Percentiles rank a stretch among this genome's conserved stretches.
Evolutionary conservation across 495 filamentous ascomycete species (phyloP).

Genomic region (Aspergillus mulundensis): DNA sequence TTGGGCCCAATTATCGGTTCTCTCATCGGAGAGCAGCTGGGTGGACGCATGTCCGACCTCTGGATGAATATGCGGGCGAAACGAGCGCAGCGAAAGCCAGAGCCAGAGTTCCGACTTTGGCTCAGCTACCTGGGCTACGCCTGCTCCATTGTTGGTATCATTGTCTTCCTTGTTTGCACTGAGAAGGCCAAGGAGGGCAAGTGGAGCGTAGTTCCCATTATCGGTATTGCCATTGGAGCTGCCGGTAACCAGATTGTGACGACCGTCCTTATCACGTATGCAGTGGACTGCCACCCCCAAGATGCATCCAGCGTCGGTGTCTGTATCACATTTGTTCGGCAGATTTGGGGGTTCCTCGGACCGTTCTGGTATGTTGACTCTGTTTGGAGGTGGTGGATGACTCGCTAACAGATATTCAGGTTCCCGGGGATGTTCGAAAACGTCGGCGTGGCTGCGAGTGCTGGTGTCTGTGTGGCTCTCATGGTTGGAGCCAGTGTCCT

Average conservation of each 20-base stretch:
- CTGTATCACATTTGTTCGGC: slow-evolving; percentile 52
- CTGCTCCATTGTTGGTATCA: slow-evolving; percentile 44
- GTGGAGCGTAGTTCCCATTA: slow-evolving; percentile 49
- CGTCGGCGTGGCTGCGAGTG: slow-evolving; percentile 38
- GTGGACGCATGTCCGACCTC: slow-evolving; percentile 46
- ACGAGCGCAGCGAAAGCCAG: slow-evolving; percentile 21
- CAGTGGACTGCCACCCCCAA: slow-evolving; percentile 49
- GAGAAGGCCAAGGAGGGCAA: slow-evolving; percentile 33
- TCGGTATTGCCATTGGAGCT: slow-evolving; percentile 48
- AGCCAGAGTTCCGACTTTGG: slow-evolving; percentile 51
- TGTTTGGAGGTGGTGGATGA: no score
- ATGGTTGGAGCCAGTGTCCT: slow-evolving; percentile 43
- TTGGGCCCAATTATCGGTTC: slow-evolving; percentile 52
- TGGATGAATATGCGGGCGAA: slow-evolving; percentile 43
- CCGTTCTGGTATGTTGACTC: slow-evolving; percentile 46
- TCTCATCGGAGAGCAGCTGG: slow-evolving; percentile 52
- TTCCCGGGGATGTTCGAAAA: slow-evolving; percentile 49
- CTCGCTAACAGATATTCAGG: slow-evolving; percentile 26
- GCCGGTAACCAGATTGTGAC: slow-evolving; percentile 56
- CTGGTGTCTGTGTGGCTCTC: slow-evolving; percentile 39
- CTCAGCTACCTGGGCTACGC: slow-evolving; percentile 48
- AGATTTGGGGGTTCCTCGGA: slow-evolving; percentile 56
- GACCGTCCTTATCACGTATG: slow-evolving; percentile 53
- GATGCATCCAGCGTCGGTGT: slow-evolving; percentile 52
- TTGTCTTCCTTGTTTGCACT: slow-evolving; percentile 48